phyloP scores from a whole-genome alignment of 2,329 filamentous ascomycete species.

The Colletotrichum sp. region DNA sequence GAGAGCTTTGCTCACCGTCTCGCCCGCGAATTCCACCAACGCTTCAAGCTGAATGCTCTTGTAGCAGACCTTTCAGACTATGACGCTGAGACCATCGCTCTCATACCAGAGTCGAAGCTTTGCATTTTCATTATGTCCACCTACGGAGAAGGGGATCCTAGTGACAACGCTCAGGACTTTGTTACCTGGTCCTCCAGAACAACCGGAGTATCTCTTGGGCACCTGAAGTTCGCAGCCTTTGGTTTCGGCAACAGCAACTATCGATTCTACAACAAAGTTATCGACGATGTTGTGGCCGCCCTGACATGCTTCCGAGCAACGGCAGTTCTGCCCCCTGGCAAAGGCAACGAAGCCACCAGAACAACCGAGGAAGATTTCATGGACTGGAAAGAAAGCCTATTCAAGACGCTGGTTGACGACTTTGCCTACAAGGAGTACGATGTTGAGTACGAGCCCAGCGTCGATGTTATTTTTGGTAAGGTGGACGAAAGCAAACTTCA shows the following conservation, averaged over 20 bases:
- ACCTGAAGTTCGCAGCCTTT: neutral
- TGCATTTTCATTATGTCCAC: neutral
- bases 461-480: neutral
- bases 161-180: neutral
- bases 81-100: neutral
- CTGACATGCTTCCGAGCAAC: neutral
- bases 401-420: neutral
- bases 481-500: neutral
- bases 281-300: neutral
- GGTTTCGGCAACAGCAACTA: neutral
- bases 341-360: neutral
- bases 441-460: neutral
- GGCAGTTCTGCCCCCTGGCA: neutral
- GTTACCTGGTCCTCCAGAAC: neutral
- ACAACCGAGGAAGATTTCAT: neutral
- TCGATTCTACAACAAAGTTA: neutral
- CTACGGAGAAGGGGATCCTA: neutral
- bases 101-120: neutral
- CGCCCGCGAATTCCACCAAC: neutral
- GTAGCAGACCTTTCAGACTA: neutral
- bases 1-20: neutral
- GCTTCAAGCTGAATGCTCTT: neutral
- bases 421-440: neutral
- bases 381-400: neutral
- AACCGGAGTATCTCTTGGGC: neutral